These are phyloP conservation scores for Sabuloglossum arenarium DNA, from an alignment of 495 filamentous ascomycete species.

Conservation along the genomic window DNA sequence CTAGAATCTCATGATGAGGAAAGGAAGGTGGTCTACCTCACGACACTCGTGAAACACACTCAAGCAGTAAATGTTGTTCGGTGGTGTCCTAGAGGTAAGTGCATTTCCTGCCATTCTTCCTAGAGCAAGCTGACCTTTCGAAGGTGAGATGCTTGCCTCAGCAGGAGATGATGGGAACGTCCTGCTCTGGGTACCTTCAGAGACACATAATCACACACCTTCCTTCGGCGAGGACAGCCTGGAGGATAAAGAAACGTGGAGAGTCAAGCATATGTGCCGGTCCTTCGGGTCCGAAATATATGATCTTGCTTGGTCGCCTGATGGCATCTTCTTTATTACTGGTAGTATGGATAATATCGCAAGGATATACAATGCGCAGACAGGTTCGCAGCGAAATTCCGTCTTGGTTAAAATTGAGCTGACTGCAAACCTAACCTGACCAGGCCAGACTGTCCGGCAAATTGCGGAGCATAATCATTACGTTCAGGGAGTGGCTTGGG, in stretches of 20 bases:
- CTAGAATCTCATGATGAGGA: conserved; percentile 73
- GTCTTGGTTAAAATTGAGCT: conserved; percentile 8
- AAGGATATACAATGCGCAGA: conserved; percentile 87
- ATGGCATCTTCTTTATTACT: conserved; percentile 89
- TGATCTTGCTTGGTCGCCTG: conserved; percentile 93
- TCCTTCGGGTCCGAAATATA: conserved; percentile 89
- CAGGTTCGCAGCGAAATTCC: conserved; percentile 33
- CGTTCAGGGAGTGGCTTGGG: conserved; percentile 96
- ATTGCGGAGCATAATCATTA: conserved; percentile 99
- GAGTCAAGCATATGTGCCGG: conserved; percentile 91
- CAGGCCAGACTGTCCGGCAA: conserved; percentile 78
- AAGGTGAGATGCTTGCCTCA: conserved; percentile 82
- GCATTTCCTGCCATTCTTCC: neutral
- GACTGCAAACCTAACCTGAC: neutral
- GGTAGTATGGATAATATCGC: conserved; percentile 99
- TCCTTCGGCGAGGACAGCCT: conserved; percentile 63
- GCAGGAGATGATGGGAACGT: conserved; percentile 96
- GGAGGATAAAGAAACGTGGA: conserved; percentile 94
- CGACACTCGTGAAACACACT: conserved; percentile 78
- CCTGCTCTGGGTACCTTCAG: conserved; percentile 81
- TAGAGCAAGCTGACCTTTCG: conserved; percentile 11
- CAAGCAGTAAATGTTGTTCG: conserved; percentile 97
- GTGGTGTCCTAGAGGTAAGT: conserved; percentile 72
- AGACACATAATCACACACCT: conserved; percentile 36
- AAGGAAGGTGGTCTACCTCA: conserved; percentile 71